Base-by-base conservation (phyloP, 176 grass and related monocot genomes). In the Triticum monococcum region DNA sequence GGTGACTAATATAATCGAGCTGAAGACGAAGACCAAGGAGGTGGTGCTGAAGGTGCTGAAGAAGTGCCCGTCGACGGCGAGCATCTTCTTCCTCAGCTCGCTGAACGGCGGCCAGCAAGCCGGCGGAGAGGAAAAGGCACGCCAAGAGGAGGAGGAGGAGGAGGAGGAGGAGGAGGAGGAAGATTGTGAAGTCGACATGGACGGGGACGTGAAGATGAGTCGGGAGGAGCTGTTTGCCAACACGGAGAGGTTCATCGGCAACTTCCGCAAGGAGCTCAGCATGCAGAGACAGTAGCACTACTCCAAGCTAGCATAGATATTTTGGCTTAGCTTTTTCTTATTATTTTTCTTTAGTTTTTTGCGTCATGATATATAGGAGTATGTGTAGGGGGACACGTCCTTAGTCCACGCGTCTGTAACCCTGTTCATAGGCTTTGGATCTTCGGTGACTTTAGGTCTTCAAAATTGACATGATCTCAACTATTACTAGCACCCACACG, bases 221-320 rank as follows among this genome's bases (percentile, higher is more conserved):
- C 73, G 73, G 73, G 43, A 76, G 73, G 73, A 76, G 73, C 25
- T 76, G 17, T 76, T 76, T 20, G 73, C 73, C 45, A 76, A 54
- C 14, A 54, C 73, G 25, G 73, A 76, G 73, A 11, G 73, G 45
- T 76, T 76, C 73, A 28, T 76, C 45, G 45, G 45, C 30, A 54
- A 31, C 25, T 76, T 76, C 45, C 73, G 25, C 45, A 76, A 6
- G 45, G 43, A 76, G 25, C 73, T 76, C 25, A 76, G 73, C 3
- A 76, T 20, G 43, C 40, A 75, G 43, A 76, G 7, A 16, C 45
- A 76, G 8, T 76, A 76, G 73, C 9, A 43, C 41, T 43, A 43
- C 25, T 24, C 25, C 45, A 52, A 54, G 73, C 73, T 52, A 54
- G 23, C 24, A 20, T 46, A 76, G 48, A 54, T 54, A 54, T 75